Conservation (phyloP, 805 yeast species). For the Ogataea philodendri region DNA sequence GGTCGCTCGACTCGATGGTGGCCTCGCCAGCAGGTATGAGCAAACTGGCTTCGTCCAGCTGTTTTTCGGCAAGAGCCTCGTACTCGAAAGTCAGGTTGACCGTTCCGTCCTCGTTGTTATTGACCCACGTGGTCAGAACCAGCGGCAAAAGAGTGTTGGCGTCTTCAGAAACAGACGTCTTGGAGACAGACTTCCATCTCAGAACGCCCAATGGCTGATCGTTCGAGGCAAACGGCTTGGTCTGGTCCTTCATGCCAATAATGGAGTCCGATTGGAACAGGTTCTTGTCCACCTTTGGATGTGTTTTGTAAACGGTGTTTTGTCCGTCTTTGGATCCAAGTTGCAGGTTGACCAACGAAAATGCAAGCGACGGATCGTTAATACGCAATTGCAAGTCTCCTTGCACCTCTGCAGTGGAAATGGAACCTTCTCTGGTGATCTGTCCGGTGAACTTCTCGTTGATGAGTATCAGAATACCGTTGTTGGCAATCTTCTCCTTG, state of each 20-base stretch:
- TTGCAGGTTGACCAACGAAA: constrained; percentile 58
- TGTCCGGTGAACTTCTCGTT: constrained; percentile 78
- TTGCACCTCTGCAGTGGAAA: constrained; percentile 70
- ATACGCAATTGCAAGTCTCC: constrained; percentile 90
- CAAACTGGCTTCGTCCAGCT: constrained; percentile 52
- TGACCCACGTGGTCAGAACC: constrained; percentile 81
- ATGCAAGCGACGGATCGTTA: constrained; percentile 69
- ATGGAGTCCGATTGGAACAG: constrained; percentile 55
- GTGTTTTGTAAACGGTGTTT: constrained; percentile 76
- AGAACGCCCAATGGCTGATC: constrained; percentile 88
- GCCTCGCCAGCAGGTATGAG: constrained; percentile 65
- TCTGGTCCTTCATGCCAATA: constrained; percentile 73
- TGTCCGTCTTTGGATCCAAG: constrained; percentile 47
- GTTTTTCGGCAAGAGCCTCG: constrained; percentile 58
- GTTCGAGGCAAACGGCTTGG: constrained; percentile 85
- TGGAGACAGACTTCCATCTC: constrained; percentile 82
- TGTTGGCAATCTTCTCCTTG: constrained; percentile 45
- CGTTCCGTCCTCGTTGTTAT: constrained; percentile 54
- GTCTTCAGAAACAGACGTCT: constrained; percentile 48
- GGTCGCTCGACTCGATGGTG: constrained; percentile 51
- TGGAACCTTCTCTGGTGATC: constrained; percentile 79
- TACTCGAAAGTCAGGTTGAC: constrained; percentile 85
- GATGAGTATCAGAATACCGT: constrained; percentile 76
- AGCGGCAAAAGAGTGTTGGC: constrained; percentile 62
- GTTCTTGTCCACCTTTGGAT: constrained; percentile 89